Base-by-base conservation (phyloP, 768 basidiomycete species). In the Tephrocybe sp. region DNA sequence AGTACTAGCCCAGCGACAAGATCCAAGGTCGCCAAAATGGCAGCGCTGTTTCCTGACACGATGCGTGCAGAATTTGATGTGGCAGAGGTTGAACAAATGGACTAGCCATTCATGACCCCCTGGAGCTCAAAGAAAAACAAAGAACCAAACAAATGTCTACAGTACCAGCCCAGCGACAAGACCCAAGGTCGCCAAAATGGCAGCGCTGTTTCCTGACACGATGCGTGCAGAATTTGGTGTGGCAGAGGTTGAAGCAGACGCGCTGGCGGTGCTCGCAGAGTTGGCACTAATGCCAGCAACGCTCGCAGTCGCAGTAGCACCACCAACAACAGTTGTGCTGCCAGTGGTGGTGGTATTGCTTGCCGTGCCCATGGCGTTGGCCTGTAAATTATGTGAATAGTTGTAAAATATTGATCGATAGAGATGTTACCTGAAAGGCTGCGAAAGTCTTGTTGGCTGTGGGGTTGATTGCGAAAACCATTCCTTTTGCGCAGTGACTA, bases 381-480 rank as follows among this genome's bases (percentile, higher is more conserved):
- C 62, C 62, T 67, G 39, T 13, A 9, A 32, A 11, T 16, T 17
- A 7, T 7, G 13, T 39, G 36, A 61, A 19, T 56, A 58, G 66
- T 52, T 68, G 59, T 72, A 76, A 78, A 8, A 31, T 13, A 19
- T 20, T 23, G n/a, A 31, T 14, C 6, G n/a, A 14, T 4, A 26
- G 17, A 49, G 30, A 32, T 16, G 41, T 41, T 38, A 57, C 53
- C 49, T 55, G 46, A 35, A 55, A 51, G 13, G 49, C 58, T 0
- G 61, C 68, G 54, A 71, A 77, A 11, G 71, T 74, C 63, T 72
- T 75, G 7, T 68, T 65, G 17, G 68, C 64, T 13, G 72, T 77
- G 14, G 78, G 76, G 67, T 80, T 80, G 49, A 81, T 62, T 32
- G 77, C 73, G 63, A 82, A 80, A 22, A 82, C 80, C 79, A 80